Base-by-base conservation (phyloP, 352 stramenopile genomes). In the Pythium sukuiense region DNA sequence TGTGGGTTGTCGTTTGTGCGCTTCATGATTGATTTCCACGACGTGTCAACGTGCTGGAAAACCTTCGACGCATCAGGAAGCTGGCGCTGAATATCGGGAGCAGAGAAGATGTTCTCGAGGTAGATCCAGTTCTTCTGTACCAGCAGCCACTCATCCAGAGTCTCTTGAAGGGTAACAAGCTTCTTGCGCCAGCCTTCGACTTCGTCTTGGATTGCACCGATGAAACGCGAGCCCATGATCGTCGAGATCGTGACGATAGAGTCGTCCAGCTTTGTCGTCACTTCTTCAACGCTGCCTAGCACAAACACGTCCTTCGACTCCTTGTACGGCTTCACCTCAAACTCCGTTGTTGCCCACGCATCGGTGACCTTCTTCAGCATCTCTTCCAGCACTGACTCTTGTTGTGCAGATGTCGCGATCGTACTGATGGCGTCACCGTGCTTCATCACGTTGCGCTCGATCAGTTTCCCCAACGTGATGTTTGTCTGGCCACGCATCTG, bases 251-350 rank as follows among this genome's bases (percentile, higher is more conserved):
- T 97, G 3, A 98, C 93, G 35, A 98, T 93, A 5, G 90, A 97
- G 59, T 98, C 94, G 55, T 98, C 94, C 9, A 98, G 76, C 37
- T 94, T 93, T 0, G 81, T 83, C 0, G 92, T 93, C 18, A 98
- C 78, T 6, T 98, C 94, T n/a, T 94, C 90, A 1, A 96, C 85
- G 55, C 92, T 95, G 0, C 93, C 94, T 0, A 98, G 73, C 12
- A 98, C 89, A 55, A 97, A 98, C 6, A 97, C 72, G 50, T 97
- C 94, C 63, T 98, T 98, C 14, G 86, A 82, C 24, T 98, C 93
- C 61, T 98, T 98, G 75, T 98, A 97, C 2, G 68, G 70, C 46
- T 97, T 97, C 12, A 98, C 89, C 43, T 98, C 90, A 50, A 98
- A 97, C 69, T 98, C 90, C 5, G 85, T 93, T 6, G 75, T 86